Conservation (phyloP, 2,329 filamentous ascomycete genomes). For the Thermoascus crustaceus region DNA sequence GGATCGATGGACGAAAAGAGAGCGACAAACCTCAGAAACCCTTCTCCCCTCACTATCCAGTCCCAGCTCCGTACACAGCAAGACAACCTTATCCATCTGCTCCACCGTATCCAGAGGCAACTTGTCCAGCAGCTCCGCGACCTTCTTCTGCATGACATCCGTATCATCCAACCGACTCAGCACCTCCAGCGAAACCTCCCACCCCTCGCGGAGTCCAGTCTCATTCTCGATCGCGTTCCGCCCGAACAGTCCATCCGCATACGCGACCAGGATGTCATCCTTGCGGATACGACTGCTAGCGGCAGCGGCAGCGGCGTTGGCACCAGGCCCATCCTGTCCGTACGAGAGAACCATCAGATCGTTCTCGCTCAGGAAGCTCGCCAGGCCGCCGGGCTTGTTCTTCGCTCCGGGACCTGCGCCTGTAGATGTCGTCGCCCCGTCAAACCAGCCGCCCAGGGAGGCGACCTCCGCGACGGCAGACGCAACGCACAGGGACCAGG, state of each 20-base stretch:
- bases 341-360: slow-evolving; percentile 77
- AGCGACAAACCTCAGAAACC: slow-evolving; percentile 64
- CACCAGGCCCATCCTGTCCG: slow-evolving; percentile 53
- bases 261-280: slow-evolving; percentile 69
- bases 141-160: slow-evolving; percentile 61
- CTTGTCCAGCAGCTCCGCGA: slow-evolving; percentile 63
- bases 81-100: slow-evolving; percentile 74
- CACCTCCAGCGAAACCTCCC: slow-evolving; percentile 81
- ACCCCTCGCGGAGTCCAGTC: slow-evolving; percentile 55
- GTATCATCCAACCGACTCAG: slow-evolving; percentile 72
- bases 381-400: too few species aligned
- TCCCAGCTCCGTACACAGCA: slow-evolving; percentile 66
- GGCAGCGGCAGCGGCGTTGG: too few species aligned
- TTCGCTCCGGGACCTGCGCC: too few species aligned
- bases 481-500: slow-evolving; percentile 73
- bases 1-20: background rate
- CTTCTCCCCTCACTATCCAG: slow-evolving; percentile 71
- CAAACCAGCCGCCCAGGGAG: slow-evolving; percentile 75
- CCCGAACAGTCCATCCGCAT: slow-evolving; percentile 56
- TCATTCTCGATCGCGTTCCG: slow-evolving; percentile 26
- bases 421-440: slow-evolving; percentile 49
- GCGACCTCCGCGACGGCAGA: slow-evolving; percentile 75
- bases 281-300: slow-evolving; percentile 52
- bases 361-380: slow-evolving; percentile 63
- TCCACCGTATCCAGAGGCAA: slow-evolving; percentile 62